Evolutionary conservation across 306 rosid genomes (phyloP), one percentile per base, ranked within the genome.

Genomic region (Acmispon strigosus): DNA sequence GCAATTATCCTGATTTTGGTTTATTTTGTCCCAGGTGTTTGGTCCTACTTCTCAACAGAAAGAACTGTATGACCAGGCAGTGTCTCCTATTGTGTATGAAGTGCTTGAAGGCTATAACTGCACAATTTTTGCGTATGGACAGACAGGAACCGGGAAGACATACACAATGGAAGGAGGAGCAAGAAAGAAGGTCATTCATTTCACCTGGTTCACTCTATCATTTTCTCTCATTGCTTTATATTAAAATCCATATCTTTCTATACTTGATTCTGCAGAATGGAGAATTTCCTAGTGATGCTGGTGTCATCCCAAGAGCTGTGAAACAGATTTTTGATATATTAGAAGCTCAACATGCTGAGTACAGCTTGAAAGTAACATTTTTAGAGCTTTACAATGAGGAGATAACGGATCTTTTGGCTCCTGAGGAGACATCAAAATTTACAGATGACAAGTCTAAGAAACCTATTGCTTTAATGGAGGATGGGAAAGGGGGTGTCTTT

Each of bases 101-200:
- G 99, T 95, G 60, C 99, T 95, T 41, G 99, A 95, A 80, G 99
- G 99, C 8, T 95, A 95, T 76, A 95, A 95, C 77, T 95, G 99
- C 66, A 95, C 99, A 51, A 95, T 95, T 70, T 95, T 95, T 49
- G 99, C 99, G 5, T 89, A 95, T 80, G 99, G 99, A 50, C 99
- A 95, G 77, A 95, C 99, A 2, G 99, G 99, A 66, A 95, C 99
- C 0, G 99, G 99, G 65, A 94, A 94, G 73, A 94, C 99, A 62
- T 94, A 94, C 63, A 94, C 99, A 18, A 91, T 94, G 99, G 99
- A 95, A 85, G 99, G 99, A 77, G 99, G 99, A 55, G 96, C 96
- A 36, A 84, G 91, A 76, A 95, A 95, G 84, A 95, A 91, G 99
- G 99, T 91, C 44, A 20, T 7, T 42, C 42, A 15, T 69, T 54